Evolutionary conservation across 2,329 filamentous ascomycete species (phyloP), one percentile per base, ranked within the genome.

Genomic region (Colletotrichum sp.): DNA sequence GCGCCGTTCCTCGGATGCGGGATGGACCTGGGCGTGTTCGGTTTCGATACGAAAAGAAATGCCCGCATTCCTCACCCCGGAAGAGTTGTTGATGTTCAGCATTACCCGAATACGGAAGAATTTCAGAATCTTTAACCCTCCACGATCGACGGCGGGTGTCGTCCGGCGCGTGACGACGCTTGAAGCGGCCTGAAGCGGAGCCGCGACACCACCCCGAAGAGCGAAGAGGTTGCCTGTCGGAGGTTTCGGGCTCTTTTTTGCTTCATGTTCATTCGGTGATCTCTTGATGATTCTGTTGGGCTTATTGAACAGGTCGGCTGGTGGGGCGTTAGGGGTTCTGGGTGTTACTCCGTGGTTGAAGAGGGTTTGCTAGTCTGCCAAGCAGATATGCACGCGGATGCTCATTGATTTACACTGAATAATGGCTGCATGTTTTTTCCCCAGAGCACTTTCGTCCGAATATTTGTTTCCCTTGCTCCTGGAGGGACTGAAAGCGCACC

Each of bases 21-120:
- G 18, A 13, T 26, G 26, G 39, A 63, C 18, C 26, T 28, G 39
- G 34, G 49, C 70, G 70, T 73, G 70, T 76, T 73, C 73, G 73
- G 69, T 68, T 73, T 65, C 57, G 49, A 60, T 68, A 68, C 70
- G 34, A 65, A 65, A 34, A 30, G 24, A 30, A 28, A 34, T 26
- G 62, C 8, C 30, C 21, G 62, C 64, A 73, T 65, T 65, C 69
- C 73, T 57, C 32, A 62, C 8, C 44, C 39, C 32, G 44, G 30
- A 44, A 30, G 16, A 26, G 13, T 32, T 72, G 39, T 44, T 28
- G 57, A 49, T 59, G 26, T 59, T 44, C 59, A 55, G 18, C 36
- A 15, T 24, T 68, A 73, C 44, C 70, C 73, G 73, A 76, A 76
- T 76, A 76, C 70, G 70, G 70, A 13, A 24, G 44, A 32, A 52